phyloP scores from a whole-genome alignment of 139 green algal species.

The Tetradesmus obliquus region DNA sequence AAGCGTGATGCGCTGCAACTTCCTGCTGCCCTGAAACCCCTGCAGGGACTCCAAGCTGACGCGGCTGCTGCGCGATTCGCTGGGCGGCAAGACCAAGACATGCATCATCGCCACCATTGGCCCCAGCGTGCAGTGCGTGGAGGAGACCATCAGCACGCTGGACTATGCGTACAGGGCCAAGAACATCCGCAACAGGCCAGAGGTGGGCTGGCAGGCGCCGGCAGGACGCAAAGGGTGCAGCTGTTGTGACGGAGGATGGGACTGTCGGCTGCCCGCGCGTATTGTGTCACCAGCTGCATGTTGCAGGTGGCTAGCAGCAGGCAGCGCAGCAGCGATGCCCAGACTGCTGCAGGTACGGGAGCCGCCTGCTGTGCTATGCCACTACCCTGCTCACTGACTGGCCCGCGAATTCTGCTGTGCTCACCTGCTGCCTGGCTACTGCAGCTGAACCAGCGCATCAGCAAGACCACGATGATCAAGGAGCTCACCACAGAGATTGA shows the following conservation, averaged over 20 bases:
- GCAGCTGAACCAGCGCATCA: constrained; percentile 89
- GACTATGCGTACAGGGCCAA: constrained; percentile 99
- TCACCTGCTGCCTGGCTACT: neutral
- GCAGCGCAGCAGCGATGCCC: no score
- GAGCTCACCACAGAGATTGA: constrained; percentile 96
- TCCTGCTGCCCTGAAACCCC: neutral
- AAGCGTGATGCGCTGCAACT: neutral
- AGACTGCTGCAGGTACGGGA: no score
- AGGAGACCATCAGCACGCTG: constrained; percentile 98
- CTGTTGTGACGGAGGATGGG: neutral
- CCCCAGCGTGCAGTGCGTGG: constrained; percentile 87
- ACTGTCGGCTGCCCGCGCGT: neutral
- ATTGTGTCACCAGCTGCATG: neutral
- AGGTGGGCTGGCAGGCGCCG: constrained; percentile 57
- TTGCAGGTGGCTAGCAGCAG: no score
- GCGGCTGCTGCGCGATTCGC: constrained; percentile 94
- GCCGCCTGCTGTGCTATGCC: no score
- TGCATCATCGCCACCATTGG: constrained; percentile 99
- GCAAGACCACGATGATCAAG: constrained; percentile 95
- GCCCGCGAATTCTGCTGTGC: neutral
- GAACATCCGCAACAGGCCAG: constrained; percentile 98
- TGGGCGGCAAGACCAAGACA: constrained; percentile 91
- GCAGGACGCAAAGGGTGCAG: neutral
- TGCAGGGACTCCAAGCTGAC: constrained; percentile 97
- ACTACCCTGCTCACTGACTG: no score